Percentiles rank a stretch among this genome's conserved stretches.
These are phyloP conservation scores for Microbotryomycetes sp. DNA, from an alignment of 1,284 basidiomycete genomes.

Conservation along the genomic window DNA sequence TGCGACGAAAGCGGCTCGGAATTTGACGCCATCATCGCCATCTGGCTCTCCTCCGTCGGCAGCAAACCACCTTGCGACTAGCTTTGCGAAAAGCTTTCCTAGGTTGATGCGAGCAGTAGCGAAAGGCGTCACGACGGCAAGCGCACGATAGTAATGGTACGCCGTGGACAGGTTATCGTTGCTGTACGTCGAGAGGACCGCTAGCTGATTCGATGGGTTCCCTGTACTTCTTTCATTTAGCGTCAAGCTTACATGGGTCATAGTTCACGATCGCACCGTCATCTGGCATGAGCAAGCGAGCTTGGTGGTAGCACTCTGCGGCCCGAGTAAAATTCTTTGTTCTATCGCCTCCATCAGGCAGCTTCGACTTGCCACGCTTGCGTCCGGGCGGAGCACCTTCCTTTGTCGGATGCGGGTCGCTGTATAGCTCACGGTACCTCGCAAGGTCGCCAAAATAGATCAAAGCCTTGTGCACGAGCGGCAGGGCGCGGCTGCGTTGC, in stretches of 20 bases:
- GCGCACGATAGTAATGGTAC: slow-evolving; percentile 82
- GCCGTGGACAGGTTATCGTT: slow-evolving; percentile 71
- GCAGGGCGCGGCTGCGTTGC: slow-evolving; percentile 49
- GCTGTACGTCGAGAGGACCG: slow-evolving; percentile 79
- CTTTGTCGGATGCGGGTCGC: slow-evolving; percentile 44
- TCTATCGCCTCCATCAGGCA: slow-evolving; percentile 33
- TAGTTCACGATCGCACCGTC: slow-evolving; percentile 41
- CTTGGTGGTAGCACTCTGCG: slow-evolving; percentile 73
- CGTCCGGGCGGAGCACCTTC: neutral
- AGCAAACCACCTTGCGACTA: slow-evolving; percentile 41
- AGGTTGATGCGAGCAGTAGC: slow-evolving; percentile 82
- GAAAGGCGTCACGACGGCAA: slow-evolving; percentile 79
- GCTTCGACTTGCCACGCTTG: neutral
- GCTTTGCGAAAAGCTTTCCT: slow-evolving; percentile 59
- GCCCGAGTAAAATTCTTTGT: slow-evolving; percentile 61
- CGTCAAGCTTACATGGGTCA: neutral
- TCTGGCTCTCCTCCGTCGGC: slow-evolving; percentile 30
- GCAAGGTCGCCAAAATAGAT: slow-evolving; percentile 91
- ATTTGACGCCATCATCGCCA: slow-evolving; percentile 16
- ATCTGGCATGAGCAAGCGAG: slow-evolving; percentile 67
- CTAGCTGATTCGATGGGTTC: slow-evolving; percentile 90
- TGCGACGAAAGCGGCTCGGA: slow-evolving; percentile 14
- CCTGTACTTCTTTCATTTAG: slow-evolving; percentile 46
- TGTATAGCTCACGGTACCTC: slow-evolving; percentile 84
- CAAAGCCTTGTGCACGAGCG: slow-evolving; percentile 73